Evolutionary conservation across 2,329 filamentous ascomycete genomes (phyloP), one percentile per base, ranked within the genome.

Genomic region (Huntiella abstrusa): DNA sequence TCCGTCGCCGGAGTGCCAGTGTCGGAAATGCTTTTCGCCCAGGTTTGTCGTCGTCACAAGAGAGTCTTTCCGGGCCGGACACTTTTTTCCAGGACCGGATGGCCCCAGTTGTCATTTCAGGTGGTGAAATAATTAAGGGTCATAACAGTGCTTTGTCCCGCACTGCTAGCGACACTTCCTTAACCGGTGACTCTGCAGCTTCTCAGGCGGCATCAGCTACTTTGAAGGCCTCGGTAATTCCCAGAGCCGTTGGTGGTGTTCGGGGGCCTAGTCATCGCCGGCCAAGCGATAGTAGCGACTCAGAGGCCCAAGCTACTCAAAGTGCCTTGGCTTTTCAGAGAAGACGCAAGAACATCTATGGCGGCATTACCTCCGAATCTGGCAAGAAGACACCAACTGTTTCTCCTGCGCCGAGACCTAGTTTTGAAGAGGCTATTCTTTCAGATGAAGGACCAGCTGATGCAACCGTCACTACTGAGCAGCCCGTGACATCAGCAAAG

Each of bases 61-160:
- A 76, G 40, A 73, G 67, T 44, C 56, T 69, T 35, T 55, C 59
- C 10, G 22, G 22, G 3, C 69, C 62, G 50, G 75, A 80, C 51
- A 62, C 70, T 0, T 81, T 79, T 52, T 58, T 80, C 10, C 60
- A 69, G 19, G 71, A 78, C 46, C 67, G 76, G 10, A 71, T 80
- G 60, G 76, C 73, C 45, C 77, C 76, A 1, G 75, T 80, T 10
- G 66, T 80, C 36, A 80, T 81, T 53, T 67, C 74, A 8, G 77
- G 76, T 5, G 77, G 76, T 22, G 72, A 70, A 50, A 59, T 80
- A 5, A 58, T 77, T 35, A 70, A 77, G 54, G 79, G 78, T 54
- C 62, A 65, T 35, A 80, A 80, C 52, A 55, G 62, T 2, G 68
- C 65, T 53, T 53, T 73, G 22, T 57, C 54, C 42, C 63, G 67